A percentile compares a stretch with the other conserved stretches of the same genome.
Conservation (phyloP, 176 grass and related monocot genomes). For the Hyparrhenia diplandra region DNA sequence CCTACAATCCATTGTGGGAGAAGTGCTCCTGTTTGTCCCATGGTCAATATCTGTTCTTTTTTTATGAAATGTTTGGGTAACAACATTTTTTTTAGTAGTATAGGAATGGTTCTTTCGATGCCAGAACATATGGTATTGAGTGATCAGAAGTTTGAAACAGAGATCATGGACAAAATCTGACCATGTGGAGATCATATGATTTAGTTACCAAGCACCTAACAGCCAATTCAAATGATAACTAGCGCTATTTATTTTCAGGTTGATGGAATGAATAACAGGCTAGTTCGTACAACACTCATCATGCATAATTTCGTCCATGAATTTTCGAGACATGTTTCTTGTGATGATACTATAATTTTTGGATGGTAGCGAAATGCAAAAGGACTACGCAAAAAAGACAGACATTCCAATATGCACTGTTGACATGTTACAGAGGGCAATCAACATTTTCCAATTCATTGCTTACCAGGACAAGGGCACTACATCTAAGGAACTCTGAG, state of each 20-base stretch:
- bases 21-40: no score
- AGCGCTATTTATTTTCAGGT: neutral
- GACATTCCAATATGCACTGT: constrained; percentile 21
- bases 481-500: neutral
- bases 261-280: neutral
- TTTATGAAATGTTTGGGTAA: no score
- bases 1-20: no score
- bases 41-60: no score
- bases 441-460: neutral
- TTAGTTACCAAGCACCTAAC: no score
- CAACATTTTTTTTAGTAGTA: no score
- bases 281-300: neutral
- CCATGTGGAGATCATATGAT: no score
- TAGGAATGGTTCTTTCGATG: no score
- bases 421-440: neutral
- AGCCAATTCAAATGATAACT: no score
- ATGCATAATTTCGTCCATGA: constrained; percentile 37
- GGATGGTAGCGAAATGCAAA: neutral
- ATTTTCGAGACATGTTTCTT: constrained; percentile 27
- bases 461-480: neutral
- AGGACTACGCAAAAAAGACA: neutral
- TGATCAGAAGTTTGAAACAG: no score
- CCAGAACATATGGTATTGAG: no score
- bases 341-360: constrained; percentile 24
- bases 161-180: no score